Percentiles rank a stretch among this genome's conserved stretches.
These are phyloP conservation scores for Linnemannia schmuckeri DNA, from an alignment of 192 early-diverging fungal genomes.

Conservation along the genomic window DNA sequence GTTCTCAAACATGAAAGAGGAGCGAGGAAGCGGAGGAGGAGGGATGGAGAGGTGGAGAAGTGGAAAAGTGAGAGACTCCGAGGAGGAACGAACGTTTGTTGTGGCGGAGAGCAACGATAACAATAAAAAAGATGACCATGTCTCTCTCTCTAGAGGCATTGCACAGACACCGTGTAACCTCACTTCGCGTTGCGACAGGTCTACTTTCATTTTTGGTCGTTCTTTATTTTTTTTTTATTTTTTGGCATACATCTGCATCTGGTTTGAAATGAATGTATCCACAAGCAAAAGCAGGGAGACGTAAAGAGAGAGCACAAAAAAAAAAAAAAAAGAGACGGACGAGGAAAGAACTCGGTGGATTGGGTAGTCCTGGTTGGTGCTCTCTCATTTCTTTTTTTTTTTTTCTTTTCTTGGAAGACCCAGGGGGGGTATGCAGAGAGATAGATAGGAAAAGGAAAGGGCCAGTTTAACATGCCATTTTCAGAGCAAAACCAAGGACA, in stretches of 20 bases:
- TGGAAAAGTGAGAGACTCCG: not conserved
- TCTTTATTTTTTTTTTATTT: not conserved
- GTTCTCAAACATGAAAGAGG: not conserved
- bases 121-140: not conserved
- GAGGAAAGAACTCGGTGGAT: not conserved
- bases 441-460: not conserved
- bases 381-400: not conserved
- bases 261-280: not conserved
- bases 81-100: not conserved
- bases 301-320: not conserved
- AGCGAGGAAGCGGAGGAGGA: not conserved
- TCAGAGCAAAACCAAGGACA: not conserved
- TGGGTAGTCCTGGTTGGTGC: not conserved
- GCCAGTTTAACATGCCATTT: not conserved
- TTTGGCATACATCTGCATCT: not conserved
- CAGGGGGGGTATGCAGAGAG: not conserved
- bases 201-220: not conserved
- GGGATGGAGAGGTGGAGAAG: not conserved
- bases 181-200: not conserved
- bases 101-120: not conserved
- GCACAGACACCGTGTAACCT: constrained; percentile 5
- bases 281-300: not conserved
- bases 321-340: not conserved
- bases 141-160: not conserved
- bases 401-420: not conserved